Conservation (phyloP, 169 alveolate genomes). For the Theileria luwenshuni region DNA sequence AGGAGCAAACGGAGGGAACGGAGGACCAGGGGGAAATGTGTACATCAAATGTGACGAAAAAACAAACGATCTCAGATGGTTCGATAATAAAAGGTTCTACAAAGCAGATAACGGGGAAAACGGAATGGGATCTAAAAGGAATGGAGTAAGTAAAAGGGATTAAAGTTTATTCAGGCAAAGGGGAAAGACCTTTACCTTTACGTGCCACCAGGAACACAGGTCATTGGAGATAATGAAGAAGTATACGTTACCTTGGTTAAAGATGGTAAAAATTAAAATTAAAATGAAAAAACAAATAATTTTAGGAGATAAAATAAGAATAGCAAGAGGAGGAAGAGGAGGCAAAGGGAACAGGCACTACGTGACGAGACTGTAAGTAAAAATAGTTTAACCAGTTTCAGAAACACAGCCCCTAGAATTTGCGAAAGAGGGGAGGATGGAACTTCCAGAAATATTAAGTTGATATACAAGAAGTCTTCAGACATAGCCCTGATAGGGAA, state of each 20-base stretch:
- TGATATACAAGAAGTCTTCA: slow-evolving; percentile 78
- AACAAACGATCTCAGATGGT: slow-evolving; percentile 71
- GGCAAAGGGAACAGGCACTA: slow-evolving; percentile 87
- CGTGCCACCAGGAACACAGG: slow-evolving; percentile 88
- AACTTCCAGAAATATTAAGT: slow-evolving; percentile 48
- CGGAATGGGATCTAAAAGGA: slow-evolving; percentile 66
- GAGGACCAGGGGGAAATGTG: slow-evolving; percentile 93
- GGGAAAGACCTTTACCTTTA: slow-evolving; percentile 81
- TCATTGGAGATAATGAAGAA: slow-evolving; percentile 74
- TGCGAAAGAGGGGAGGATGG: slow-evolving; percentile 78
- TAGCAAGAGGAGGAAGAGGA: slow-evolving; percentile 90
- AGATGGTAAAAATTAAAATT: slow-evolving; percentile 12
- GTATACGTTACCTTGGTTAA: slow-evolving; percentile 24
- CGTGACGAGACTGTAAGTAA: slow-evolving; percentile 67
- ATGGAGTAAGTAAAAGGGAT: slow-evolving; percentile 61
- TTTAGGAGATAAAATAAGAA: slow-evolving; percentile 65
- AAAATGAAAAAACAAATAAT: neutral
- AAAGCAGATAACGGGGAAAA: slow-evolving; percentile 79
- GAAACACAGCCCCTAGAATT: slow-evolving; percentile 57
- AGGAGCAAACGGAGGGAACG: slow-evolving; percentile 93
- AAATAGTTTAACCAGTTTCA: neutral
- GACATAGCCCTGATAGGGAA: slow-evolving; percentile 90
- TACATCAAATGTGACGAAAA: slow-evolving; percentile 73
- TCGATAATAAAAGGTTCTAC: slow-evolving; percentile 72
- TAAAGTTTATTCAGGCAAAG: slow-evolving; percentile 37